A percentile compares a stretch with the other conserved stretches of the same genome.
Evolutionary conservation across 1,284 basidiomycete genomes (phyloP).

Genomic region (Trichosporon coremiiforme): DNA sequence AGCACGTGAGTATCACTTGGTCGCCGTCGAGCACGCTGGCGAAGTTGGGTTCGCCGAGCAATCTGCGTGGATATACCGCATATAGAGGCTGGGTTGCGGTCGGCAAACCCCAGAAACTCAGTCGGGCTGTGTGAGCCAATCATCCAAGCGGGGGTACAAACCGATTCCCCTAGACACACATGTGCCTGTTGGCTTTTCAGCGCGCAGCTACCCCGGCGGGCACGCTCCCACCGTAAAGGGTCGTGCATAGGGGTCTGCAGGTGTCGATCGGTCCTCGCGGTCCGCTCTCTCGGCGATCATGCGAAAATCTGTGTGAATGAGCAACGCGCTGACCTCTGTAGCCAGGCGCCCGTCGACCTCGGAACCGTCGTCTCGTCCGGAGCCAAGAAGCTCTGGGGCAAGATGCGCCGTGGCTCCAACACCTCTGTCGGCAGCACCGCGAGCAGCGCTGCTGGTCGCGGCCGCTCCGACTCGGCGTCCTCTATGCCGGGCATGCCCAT

Average conservation of each 20-base stretch:
- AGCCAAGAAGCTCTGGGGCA: conserved; percentile 51
- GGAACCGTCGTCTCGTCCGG: conserved; percentile 45
- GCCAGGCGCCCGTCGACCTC: conserved; percentile 41
- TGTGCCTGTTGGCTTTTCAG: conserved; percentile 10
- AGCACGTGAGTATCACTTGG: conserved; percentile 36
- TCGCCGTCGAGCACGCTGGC: not conserved
- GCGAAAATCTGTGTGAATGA: not conserved
- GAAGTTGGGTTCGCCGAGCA: not conserved
- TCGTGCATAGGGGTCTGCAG: not conserved
- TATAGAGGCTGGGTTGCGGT: not conserved
- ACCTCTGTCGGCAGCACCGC: conserved; percentile 10
- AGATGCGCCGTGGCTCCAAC: conserved; percentile 41
- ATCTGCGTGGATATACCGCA: conserved; percentile 9
- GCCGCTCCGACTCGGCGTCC: conserved; percentile 21
- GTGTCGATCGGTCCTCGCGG: not conserved
- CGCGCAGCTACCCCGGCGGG: conserved; percentile 3
- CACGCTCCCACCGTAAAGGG: not conserved
- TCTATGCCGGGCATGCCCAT: not conserved
- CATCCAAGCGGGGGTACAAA: not conserved
- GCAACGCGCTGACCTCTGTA: not conserved
- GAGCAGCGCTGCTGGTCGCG: conserved; percentile 5
- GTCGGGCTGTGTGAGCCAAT: not conserved
- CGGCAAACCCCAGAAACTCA: conserved; percentile 8
- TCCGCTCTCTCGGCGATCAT: not conserved
- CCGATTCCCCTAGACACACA: conserved; percentile 2